These are phyloP conservation scores for Ballota nigra DNA, from an alignment of 257 asterid genomes.

Conservation along the genomic window DNA sequence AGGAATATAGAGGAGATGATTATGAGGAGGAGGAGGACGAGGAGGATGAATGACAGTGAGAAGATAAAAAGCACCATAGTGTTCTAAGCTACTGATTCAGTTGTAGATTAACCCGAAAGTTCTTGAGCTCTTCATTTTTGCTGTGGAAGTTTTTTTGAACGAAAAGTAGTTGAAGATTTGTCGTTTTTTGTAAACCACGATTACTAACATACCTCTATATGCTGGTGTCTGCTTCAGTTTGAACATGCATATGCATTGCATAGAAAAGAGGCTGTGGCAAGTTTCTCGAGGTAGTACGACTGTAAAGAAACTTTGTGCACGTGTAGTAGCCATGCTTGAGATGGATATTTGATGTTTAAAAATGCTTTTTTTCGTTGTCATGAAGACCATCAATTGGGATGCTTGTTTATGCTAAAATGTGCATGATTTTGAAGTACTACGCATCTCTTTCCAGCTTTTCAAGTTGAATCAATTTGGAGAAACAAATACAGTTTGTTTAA, in stretches of 20 bases:
- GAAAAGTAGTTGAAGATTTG: not conserved
- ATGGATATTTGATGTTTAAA: not conserved
- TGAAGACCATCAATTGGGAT: not conserved
- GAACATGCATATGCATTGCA: not conserved
- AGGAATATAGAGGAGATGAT: slow-evolving; percentile 26
- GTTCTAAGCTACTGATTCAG: not conserved
- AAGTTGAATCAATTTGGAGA: not conserved
- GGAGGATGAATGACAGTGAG: not conserved
- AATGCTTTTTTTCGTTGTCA: not conserved
- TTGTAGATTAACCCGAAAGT: not conserved
- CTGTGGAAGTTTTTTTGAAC: not conserved
- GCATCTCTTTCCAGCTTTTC: not conserved
- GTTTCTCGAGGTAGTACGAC: not conserved
- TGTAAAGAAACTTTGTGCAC: not conserved
- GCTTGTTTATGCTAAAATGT: not conserved
- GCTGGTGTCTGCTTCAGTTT: not conserved
- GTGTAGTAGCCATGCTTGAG: not conserved
- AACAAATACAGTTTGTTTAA: not conserved
- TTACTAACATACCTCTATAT: not conserved
- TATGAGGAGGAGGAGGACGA: not conserved
- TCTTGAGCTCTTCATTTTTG: not conserved
- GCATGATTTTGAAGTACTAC: not conserved
- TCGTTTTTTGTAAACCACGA: not conserved
- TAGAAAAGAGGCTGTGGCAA: not conserved
- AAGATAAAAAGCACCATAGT: not conserved